These are phyloP conservation scores for Casaregolazyma lundiana DNA, from an alignment of 1,139 yeast species.

Conservation along the genomic window DNA sequence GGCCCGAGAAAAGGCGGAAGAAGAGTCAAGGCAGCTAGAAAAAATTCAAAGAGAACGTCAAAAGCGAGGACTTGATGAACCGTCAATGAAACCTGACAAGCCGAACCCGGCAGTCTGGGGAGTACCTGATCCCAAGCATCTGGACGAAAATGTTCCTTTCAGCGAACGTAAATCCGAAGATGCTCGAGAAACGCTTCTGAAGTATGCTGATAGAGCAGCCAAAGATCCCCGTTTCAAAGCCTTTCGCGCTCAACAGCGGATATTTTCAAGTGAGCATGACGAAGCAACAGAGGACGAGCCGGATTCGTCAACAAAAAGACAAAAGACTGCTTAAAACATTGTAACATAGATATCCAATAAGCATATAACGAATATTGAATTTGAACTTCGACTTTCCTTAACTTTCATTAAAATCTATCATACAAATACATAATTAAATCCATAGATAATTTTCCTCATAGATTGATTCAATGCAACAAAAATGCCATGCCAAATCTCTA, in stretches of 20 bases:
- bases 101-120: conserved; percentile 25
- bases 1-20: conserved; percentile 13
- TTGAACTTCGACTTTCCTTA: conserved; percentile 2
- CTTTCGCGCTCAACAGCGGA: conserved; percentile 5
- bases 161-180: conserved; percentile 28
- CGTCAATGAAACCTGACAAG: conserved; percentile 14
- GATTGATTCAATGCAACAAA: conserved; percentile 3
- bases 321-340: conserved; percentile 3
- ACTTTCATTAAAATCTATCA: conserved; percentile 5
- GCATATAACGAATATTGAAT: neutral
- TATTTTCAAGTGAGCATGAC: conserved; percentile 11
- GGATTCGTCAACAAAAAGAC: neutral
- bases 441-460: conserved; percentile 4
- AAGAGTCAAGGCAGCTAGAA: conserved; percentile 13
- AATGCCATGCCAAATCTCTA: neutral
- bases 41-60: conserved; percentile 13
- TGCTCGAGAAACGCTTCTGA: conserved; percentile 36
- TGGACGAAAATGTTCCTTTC: conserved; percentile 21
- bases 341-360: conserved; percentile 9
- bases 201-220: conserved; percentile 32
- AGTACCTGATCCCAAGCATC: conserved; percentile 24
- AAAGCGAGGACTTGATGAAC: conserved; percentile 6
- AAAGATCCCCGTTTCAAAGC: conserved; percentile 23
- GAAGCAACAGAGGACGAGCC: conserved; percentile 6
- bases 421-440: conserved; percentile 10